A percentile compares a stretch with the other conserved stretches of the same genome.
These are phyloP conservation scores for Lunularia cruciata DNA, from an alignment of 225 moss, liverwort and hornwort species.

Conservation along the genomic window DNA sequence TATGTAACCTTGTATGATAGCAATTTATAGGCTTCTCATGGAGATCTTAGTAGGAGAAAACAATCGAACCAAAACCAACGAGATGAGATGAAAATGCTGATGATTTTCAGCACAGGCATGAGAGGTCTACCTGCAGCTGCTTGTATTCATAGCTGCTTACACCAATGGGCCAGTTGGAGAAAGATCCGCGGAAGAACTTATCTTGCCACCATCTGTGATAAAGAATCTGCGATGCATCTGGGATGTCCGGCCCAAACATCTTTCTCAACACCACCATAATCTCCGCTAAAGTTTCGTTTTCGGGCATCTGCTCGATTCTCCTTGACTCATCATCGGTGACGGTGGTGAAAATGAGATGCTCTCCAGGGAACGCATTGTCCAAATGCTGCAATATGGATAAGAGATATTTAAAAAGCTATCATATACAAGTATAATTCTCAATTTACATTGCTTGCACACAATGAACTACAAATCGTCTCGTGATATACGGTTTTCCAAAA, in stretches of 20 bases:
- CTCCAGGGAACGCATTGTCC: constrained; percentile 51
- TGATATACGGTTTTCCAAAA: too few species aligned
- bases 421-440: too few species aligned
- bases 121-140: constrained; percentile 16
- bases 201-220: constrained; percentile 48
- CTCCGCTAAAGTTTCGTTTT: constrained; percentile 46
- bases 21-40: not conserved
- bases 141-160: constrained; percentile 28
- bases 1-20: not conserved
- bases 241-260: constrained; percentile 46
- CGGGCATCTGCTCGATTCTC: constrained; percentile 57
- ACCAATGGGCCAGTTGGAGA: constrained; percentile 71
- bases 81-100: constrained; percentile 2
- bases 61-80: not conserved
- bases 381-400: constrained; percentile 55
- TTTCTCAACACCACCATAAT: constrained; percentile 54
- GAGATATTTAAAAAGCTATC: too few species aligned
- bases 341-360: constrained; percentile 52
- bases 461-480: too few species aligned
- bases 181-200: constrained; percentile 52
- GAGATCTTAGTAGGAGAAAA: too few species aligned
- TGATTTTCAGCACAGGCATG: constrained; percentile 36
- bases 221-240: constrained; percentile 33
- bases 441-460: too few species aligned
- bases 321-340: constrained; percentile 62